Percentiles rank a stretch among this genome's conserved stretches.
Evolutionary conservation across 78 protist species (phyloP).

Genomic region (Dictyostelium purpureum): DNA sequence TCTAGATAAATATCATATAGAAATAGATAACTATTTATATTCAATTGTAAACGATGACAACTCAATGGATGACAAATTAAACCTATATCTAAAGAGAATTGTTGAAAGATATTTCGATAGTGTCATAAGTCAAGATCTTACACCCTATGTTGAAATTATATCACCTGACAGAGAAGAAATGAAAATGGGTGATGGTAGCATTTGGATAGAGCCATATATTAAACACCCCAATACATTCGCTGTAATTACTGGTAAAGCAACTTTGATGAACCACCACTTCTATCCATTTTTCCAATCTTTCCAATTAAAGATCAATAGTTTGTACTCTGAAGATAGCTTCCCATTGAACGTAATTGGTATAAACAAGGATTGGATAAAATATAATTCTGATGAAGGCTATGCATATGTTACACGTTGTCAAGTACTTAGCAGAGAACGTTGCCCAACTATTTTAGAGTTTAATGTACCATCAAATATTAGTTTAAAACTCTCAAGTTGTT

Average conservation of each 20-base stretch:
- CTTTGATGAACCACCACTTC: constrained; percentile 39
- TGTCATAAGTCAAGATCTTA: background rate
- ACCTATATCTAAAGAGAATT: background rate
- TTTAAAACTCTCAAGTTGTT: background rate
- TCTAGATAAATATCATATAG: background rate
- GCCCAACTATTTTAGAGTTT: background rate
- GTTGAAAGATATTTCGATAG: constrained; percentile 11
- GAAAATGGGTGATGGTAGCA: background rate
- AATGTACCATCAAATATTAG: background rate
- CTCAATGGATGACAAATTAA: too few species aligned
- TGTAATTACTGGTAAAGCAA: constrained; percentile 12
- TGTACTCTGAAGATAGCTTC: background rate
- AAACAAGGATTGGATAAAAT: constrained; percentile 22
- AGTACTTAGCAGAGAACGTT: background rate
- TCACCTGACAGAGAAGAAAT: background rate
- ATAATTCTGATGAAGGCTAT: background rate
- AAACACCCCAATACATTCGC: background rate
- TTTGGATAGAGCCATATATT: background rate
- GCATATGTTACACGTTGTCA: constrained; percentile 15
- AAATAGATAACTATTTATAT: too few species aligned
- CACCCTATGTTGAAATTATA: background rate
- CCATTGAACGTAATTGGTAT: constrained; percentile 26
- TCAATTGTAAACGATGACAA: background rate
- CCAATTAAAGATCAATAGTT: background rate
- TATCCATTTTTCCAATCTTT: constrained; percentile 25